Base-by-base conservation (phyloP, 1,284 basidiomycete genomes). In the Rhodotorula sp. region DNA sequence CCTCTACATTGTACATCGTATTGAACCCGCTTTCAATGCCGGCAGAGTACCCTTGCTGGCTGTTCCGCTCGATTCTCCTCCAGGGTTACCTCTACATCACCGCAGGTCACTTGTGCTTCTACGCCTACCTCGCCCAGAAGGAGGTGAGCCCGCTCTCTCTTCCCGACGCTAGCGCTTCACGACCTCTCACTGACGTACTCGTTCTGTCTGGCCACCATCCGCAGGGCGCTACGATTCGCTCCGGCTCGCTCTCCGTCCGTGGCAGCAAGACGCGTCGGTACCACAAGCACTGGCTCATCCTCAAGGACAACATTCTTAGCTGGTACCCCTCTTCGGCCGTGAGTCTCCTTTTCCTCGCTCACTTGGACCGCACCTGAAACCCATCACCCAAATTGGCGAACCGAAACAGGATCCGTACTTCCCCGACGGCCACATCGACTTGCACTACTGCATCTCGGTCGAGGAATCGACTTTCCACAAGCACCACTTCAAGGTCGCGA, bases 61-160 rank as follows among this genome's bases (percentile, higher is more conserved):
- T 80, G n/a, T 82, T 81, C 69, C 78, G 80, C 55, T 78, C 78
- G 15, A 73, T 82, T 10, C 77, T 98, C 77, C 84, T 99, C 29
- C 94, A 98, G 82, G 95, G 95, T 24, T 96, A 95, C 80, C 91
- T 98, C 86, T 99, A 95, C 80, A 84, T 98, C 57, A 97, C 95
- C 3, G 90, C 90, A 74, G 87, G 88, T 6, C 91, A 95, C 78
- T 81, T 98, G 37, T 97, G 95, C 82, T 99, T 98, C 83, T 98
- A 97, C 80, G 95, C 95, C 0, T 93, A 95, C 79, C 89, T 99
- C 85, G 91, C 91, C 12, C 85, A 87, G 29, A 85, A 88, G 83
- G 92, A 95, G 85, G 92, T 92, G 72, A 60, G 82, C 76, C 46
- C 56, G 60, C 55, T 65, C 24, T 29, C 48, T 55, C 44, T 49